Evolutionary conservation across 306 rosid species (phyloP), one percentile per base, ranked within the genome.

Genomic region (Gastrolobium bilobum): DNA sequence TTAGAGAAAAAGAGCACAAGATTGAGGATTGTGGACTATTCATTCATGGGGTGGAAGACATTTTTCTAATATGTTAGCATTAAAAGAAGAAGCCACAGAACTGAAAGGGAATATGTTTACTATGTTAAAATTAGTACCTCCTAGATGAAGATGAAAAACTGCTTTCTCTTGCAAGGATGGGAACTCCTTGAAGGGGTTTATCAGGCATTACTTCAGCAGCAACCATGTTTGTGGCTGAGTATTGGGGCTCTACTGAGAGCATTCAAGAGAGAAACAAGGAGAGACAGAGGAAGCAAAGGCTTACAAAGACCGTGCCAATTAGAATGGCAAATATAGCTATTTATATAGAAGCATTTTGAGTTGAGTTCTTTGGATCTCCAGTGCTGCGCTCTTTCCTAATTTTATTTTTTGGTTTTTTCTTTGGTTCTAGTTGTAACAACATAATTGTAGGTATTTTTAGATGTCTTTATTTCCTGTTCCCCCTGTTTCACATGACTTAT

Each of bases 151-250:
- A 66, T 15, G 86, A 69, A 69, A 71, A 42, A 53, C 51, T 72
- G 62, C 10, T 82, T 5, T 90, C 92, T 61, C 88, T 83, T 31
- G 83, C 81, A 66, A 89, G 59, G 54, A 83, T 79, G 47, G 79
- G 90, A 77, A 87, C 81, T 37, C 80, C 85, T 26, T 84, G 93
- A 71, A 89, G 83, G 48, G 91, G 20, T 51, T 82, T 85, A 60
- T 90, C 93, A 1, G 87, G 79, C 70, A 90, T 82, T 20, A 87
- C 87, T 82, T 91, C 87, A 74, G 93, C 92, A 15, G 89, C 87
- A 71, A 85, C 67, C 93, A 92, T 80, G 79, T 69, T 82, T 77
- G 43, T 58, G 47, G 26, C 34, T 51, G 33, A 30, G 65, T 53
- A 20, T 47, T 6, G 1, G 0, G 11, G 52, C 59, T 51, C 75